Conservation (phyloP, 129 eudicot species). For the Helianthus tuberosus region DNA sequence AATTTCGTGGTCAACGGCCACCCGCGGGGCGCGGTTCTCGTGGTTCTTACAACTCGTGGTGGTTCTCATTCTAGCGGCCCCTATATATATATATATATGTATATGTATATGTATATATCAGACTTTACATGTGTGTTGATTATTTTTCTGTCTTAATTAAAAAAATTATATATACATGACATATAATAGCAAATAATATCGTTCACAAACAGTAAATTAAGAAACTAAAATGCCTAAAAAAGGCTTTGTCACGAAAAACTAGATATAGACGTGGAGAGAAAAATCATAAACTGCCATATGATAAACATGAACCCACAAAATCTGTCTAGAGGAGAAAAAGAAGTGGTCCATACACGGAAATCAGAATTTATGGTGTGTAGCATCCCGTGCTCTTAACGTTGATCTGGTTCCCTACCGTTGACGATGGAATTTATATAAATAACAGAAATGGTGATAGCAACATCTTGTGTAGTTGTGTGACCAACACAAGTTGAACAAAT, state of each 20-base stretch:
- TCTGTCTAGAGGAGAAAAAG: not conserved
- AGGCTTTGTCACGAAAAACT: not conserved
- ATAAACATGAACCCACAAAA: constrained; percentile 7
- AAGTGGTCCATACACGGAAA: constrained; percentile 13
- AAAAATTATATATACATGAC: not conserved
- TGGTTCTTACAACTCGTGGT: too few species aligned
- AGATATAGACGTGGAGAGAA: not conserved
- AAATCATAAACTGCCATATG: not conserved
- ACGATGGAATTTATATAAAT: not conserved
- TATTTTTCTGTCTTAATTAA: not conserved
- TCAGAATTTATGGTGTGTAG: not conserved
- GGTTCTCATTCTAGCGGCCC: too few species aligned
- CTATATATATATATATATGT: too few species aligned
- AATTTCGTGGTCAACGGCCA: too few species aligned
- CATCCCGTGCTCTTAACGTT: not conserved
- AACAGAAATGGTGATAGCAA: not conserved
- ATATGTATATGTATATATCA: not conserved
- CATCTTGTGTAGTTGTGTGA: not conserved
- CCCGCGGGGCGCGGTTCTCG: too few species aligned
- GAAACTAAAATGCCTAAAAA: not conserved
- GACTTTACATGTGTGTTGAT: not conserved
- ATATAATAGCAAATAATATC: not conserved
- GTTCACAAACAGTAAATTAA: not conserved
- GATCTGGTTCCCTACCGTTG: not conserved
- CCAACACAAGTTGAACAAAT: not conserved